phyloP scores from a whole-genome alignment of 495 filamentous ascomycete species.

The Diplogelasinospora grovesii region DNA sequence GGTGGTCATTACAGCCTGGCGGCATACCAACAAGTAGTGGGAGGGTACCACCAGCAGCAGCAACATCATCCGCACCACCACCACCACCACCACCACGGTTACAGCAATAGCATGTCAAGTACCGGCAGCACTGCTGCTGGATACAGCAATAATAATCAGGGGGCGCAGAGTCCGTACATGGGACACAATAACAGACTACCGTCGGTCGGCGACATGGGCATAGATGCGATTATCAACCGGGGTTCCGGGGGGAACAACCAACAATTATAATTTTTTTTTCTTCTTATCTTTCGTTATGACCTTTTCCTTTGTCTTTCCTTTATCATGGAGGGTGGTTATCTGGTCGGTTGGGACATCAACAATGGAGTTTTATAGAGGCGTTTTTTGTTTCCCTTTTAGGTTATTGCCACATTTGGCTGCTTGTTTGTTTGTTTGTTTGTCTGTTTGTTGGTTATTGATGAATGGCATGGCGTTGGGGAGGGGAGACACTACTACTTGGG shows the following conservation, averaged over 20 bases:
- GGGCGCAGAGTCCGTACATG: conserved; percentile 36
- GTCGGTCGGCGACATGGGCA: conserved; percentile 49
- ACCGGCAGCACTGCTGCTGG: conserved; percentile 25
- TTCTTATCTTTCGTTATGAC: conserved; percentile 1
- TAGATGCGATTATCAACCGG: conserved; percentile 49
- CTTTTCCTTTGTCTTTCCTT: conserved; percentile 5
- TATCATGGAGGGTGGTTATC: conserved; percentile 1
- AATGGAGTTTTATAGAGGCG: background rate
- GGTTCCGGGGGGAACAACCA: conserved; percentile 14
- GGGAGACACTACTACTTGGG: background rate
- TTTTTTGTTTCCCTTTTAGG: conserved; percentile 1
- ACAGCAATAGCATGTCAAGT: conserved; percentile 36
- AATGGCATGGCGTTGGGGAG: background rate
- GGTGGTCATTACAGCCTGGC: too few species aligned
- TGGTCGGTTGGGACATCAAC: background rate
- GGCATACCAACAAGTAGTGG: too few species aligned
- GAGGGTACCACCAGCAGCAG: conserved; percentile 12
- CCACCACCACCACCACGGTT: conserved; percentile 32
- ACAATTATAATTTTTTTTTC: conserved; percentile 8
- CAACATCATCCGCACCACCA: conserved; percentile 17
- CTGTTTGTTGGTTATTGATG: background rate
- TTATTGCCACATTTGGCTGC: conserved; percentile 1
- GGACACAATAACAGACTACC: conserved; percentile 40
- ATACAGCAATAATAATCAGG: conserved; percentile 10
- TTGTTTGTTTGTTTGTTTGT: background rate